Percentiles rank a stretch among this genome's conserved stretches.
phyloP scores from a whole-genome alignment of 2,329 filamentous ascomycete genomes.

The Monilinia vaccinii-corymbosi region DNA sequence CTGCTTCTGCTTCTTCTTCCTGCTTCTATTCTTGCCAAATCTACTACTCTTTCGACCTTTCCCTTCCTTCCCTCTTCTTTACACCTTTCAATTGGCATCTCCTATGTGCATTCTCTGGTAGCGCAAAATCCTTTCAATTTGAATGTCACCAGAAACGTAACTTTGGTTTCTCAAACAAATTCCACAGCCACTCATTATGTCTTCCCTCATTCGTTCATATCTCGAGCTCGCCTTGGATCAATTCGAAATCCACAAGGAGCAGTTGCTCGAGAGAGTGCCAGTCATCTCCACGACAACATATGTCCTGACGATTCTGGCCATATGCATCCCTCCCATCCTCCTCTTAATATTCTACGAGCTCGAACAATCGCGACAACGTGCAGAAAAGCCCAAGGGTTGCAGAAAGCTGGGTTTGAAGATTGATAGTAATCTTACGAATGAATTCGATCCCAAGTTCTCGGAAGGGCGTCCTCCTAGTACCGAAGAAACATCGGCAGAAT shows the following conservation, averaged over 20 bases:
- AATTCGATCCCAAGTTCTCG: conserved; percentile 43
- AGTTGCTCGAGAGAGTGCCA: conserved; percentile 23
- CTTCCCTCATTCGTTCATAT: conserved; percentile 21
- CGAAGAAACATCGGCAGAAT: conserved; percentile 30
- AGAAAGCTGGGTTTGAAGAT: conserved; percentile 40
- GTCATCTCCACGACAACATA: conserved; percentile 27
- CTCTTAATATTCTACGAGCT: conserved; percentile 28
- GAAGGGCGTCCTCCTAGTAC: conserved; percentile 29
- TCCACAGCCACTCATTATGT: conserved; percentile 16
- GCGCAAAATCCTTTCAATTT: neutral
- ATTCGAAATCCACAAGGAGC: conserved; percentile 23
- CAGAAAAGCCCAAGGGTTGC: conserved; percentile 39
- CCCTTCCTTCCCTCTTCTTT: conserved; percentile 17
- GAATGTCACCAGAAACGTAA: neutral
- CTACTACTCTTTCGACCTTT: neutral
- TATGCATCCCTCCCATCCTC: conserved; percentile 28
- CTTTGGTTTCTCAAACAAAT: conserved; percentile 17
- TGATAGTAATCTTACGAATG: conserved; percentile 45
- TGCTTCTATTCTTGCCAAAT: conserved; percentile 6
- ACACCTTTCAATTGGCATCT: conserved; percentile 23
- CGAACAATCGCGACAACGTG: conserved; percentile 24
- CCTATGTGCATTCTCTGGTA: conserved; percentile 27
- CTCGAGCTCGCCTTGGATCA: conserved; percentile 22
- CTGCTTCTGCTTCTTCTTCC: no score
- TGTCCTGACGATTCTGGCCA: conserved; percentile 24